Percentiles rank a stretch among this genome's conserved stretches.
These are phyloP conservation scores for Kluyveromyces dobzhanskii DNA, from an alignment of 805 yeast species.

Conservation along the genomic window DNA sequence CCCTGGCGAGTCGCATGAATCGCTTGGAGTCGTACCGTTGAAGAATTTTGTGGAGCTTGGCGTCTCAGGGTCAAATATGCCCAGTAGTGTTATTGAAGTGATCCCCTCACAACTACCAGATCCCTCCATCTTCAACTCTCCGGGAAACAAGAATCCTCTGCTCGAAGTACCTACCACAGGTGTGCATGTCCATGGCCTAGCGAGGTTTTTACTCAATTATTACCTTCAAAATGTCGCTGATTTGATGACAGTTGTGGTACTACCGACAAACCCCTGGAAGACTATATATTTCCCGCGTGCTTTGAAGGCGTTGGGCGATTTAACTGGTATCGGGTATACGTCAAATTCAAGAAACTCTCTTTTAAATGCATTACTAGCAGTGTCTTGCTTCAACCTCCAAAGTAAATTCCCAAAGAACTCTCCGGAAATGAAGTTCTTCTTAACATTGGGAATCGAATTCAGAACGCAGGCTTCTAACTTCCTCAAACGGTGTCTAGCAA, in stretches of 20 bases:
- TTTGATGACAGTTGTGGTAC: constrained; percentile 61
- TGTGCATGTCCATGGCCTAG: constrained; percentile 55
- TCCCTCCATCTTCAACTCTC: constrained; percentile 9
- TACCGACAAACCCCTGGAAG: constrained; percentile 81
- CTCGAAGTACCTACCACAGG: constrained; percentile 51
- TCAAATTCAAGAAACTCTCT: constrained; percentile 71
- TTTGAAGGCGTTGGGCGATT: constrained; percentile 71
- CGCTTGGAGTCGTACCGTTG: constrained; percentile 5
- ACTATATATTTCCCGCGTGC: constrained; percentile 82
- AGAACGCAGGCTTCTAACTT: constrained; percentile 68
- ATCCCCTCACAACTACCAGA: constrained; percentile 15
- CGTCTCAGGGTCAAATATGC: constrained; percentile 11
- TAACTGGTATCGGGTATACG: constrained; percentile 64
- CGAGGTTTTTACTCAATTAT: constrained; percentile 63
- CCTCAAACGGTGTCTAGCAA: constrained; percentile 49
- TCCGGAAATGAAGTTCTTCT: constrained; percentile 58
- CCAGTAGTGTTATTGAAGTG: constrained; percentile 9
- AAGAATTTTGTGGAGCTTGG: constrained; percentile 14
- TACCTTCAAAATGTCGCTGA: constrained; percentile 74
- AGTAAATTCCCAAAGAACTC: constrained; percentile 62
- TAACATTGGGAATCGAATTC: constrained; percentile 63
- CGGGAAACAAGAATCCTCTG: constrained; percentile 13
- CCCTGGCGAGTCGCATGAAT: neutral
- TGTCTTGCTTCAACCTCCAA: constrained; percentile 72
- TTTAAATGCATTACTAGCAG: constrained; percentile 71